A percentile compares a stretch with the other conserved stretches of the same genome.
phyloP scores from a whole-genome alignment of 2,329 filamentous ascomycete species.

The Metarhizium brunneum region DNA sequence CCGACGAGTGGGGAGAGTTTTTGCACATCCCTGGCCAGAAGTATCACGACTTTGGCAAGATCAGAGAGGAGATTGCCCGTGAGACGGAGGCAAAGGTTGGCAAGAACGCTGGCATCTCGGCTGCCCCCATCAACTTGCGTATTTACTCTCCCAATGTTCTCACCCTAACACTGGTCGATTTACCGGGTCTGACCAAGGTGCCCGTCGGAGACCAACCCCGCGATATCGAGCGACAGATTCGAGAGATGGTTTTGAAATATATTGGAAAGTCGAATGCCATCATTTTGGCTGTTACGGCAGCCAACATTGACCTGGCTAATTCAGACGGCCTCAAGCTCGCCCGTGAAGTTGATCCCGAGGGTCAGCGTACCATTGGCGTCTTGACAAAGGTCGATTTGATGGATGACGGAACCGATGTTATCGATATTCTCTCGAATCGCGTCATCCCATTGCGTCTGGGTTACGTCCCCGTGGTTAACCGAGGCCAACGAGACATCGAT shows the following conservation, averaged over 20 bases:
- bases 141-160: constrained; percentile 98
- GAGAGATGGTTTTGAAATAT: constrained; percentile 97
- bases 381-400: constrained; percentile 98
- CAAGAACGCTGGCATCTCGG: constrained; percentile 91
- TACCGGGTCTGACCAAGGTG: constrained; percentile 93
- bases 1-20: constrained; percentile 98
- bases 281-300: constrained; percentile 89
- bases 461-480: constrained; percentile 96
- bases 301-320: constrained; percentile 97
- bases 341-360: constrained; percentile 92
- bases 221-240: constrained; percentile 94
- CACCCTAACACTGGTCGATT: constrained; percentile 89
- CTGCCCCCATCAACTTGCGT: constrained; percentile 91
- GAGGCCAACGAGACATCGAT: constrained; percentile 96
- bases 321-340: constrained; percentile 96
- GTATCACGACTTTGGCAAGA: constrained; percentile 97
- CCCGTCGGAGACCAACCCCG: constrained; percentile 92
- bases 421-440: constrained; percentile 94
- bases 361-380: constrained; percentile 95
- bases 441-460: constrained; percentile 92
- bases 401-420: constrained; percentile 97
- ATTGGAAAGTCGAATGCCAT: constrained; percentile 98
- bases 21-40: constrained; percentile 95
- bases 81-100: constrained; percentile 97
- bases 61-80: constrained; percentile 91